Percentiles rank a stretch among this genome's conserved stretches.
Evolutionary conservation across 257 asterid genomes (phyloP).

Genomic region (Orobanche coerulescens): DNA sequence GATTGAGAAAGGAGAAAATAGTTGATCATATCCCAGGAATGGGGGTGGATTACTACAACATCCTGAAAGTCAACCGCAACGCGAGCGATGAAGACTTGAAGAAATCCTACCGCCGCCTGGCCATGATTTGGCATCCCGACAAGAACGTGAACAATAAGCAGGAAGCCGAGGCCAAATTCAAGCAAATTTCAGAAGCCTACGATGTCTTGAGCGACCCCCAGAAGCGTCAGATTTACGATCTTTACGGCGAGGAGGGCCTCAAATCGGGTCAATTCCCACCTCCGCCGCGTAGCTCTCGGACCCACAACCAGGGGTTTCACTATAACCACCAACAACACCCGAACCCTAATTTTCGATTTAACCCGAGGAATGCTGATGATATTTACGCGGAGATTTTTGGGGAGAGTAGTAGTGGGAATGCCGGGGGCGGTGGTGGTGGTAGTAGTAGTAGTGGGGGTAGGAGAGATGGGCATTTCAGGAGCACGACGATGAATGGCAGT

Average conservation of each 20-base stretch:
- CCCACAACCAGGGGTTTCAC: slow-evolving; percentile 22
- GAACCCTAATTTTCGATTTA: slow-evolving; percentile 71
- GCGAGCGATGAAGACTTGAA: slow-evolving; percentile 87
- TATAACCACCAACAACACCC: slow-evolving; percentile 52
- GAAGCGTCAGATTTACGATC: slow-evolving; percentile 99
- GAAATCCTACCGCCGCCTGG: slow-evolving; percentile 77
- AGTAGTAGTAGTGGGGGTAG: slow-evolving; percentile 29
- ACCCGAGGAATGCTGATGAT: slow-evolving; percentile 86
- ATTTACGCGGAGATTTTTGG: slow-evolving; percentile 82
- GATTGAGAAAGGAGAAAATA: too few species aligned
- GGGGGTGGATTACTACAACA: slow-evolving; percentile 98
- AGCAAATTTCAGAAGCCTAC: slow-evolving; percentile 91
- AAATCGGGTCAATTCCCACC: slow-evolving; percentile 75
- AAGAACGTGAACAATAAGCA: slow-evolving; percentile 68
- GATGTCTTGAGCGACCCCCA: slow-evolving; percentile 95
- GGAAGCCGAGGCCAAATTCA: slow-evolving; percentile 92
- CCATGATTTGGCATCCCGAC: slow-evolving; percentile 99
- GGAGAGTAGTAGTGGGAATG: slow-evolving; percentile 40
- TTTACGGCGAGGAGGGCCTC: slow-evolving; percentile 92
- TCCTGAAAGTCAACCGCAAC: slow-evolving; percentile 84
- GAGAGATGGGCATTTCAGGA: slow-evolving; percentile 60
- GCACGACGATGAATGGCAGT: slow-evolving; percentile 47
- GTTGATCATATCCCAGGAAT: too few species aligned
- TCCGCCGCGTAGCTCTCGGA: slow-evolving; percentile 42
- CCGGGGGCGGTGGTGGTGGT: slow-evolving; percentile 24